Evolutionary conservation across 129 eudicot species (phyloP), one percentile per base, ranked within the genome.

Genomic region (Tanacetum coccineum): DNA sequence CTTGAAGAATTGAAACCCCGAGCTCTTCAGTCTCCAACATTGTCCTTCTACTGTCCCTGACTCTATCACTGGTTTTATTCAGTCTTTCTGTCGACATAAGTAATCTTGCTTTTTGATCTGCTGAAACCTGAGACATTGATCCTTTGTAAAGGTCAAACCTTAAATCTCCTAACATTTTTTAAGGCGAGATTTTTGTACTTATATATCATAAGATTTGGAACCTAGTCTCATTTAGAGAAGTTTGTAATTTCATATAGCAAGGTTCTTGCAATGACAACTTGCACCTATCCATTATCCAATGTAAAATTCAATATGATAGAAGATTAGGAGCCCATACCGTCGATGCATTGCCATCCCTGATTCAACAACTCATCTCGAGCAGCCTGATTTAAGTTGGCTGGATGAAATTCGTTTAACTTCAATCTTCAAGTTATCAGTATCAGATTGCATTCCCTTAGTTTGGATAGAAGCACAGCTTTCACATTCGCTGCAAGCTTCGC

Each of bases 371-470:
- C 85, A 47, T 86, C 88, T 44, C 88, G 79, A 11, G 87, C 87
- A 82, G 87, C 76, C 73, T 80, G 83, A 73, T 86, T 81, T 80
- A 77, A 67, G 77, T 64, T 80, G 46, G 83, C 63, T 44, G 92
- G n/a, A 82, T 46, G 81, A 55, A 69, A 82, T 68, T 68, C 81
- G 76, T 70, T 80, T 86, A 48, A 80, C 85, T 67, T 86, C 92
- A 80, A 83, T 76, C 67, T 86, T 86, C 74, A 80, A 66, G 61
- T 86, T 82, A 76, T 86, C 76, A 86, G 70, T n/a, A 76, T 86
- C 88, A 28, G 88, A 82, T 82, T 82, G 66, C 82, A 86, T 62
- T 86, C 92, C 73, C 92, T 82, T 22, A 86, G 59, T 75, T 82
- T 86, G 2, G 88, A 84, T 64, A 86, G 88, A 32, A 86, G 86